Evolutionary conservation across 768 basidiomycete species (phyloP).

Genomic region (Hygrocybe punicea): DNA sequence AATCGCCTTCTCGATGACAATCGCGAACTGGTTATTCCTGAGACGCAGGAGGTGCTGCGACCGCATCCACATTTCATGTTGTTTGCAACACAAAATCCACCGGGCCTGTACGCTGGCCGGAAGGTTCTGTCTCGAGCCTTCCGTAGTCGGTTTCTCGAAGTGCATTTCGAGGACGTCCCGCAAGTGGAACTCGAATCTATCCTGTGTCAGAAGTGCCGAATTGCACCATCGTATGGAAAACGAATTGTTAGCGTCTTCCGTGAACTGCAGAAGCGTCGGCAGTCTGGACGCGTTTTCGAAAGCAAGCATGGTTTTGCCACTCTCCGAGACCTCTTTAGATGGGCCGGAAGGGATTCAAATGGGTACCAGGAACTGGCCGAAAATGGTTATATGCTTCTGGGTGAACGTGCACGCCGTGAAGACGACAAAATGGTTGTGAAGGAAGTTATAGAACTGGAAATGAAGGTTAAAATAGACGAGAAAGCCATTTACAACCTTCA

Average conservation of each 20-base stretch:
- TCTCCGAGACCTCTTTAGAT: constrained; percentile 93
- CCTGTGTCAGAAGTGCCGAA: constrained; percentile 85
- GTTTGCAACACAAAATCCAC: constrained; percentile 97
- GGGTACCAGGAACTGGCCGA: constrained; percentile 91
- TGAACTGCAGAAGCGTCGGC: constrained; percentile 89
- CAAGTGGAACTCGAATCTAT: constrained; percentile 91
- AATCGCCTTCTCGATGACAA: constrained; percentile 97
- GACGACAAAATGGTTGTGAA: constrained; percentile 91
- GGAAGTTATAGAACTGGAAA: constrained; percentile 83
- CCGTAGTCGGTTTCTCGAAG: constrained; percentile 94
- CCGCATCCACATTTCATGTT: constrained; percentile 97
- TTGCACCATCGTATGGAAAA: constrained; percentile 90
- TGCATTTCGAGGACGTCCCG: constrained; percentile 96
- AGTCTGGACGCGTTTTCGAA: constrained; percentile 90
- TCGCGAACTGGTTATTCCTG: constrained; percentile 90
- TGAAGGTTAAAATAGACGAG: constrained; percentile 85
- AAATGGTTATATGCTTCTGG: constrained; percentile 96
- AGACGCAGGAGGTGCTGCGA: constrained; percentile 89
- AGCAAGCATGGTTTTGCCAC: constrained; percentile 97
- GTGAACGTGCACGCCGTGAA: constrained; percentile 77
- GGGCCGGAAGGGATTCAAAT: constrained; percentile 88
- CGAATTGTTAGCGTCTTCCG: constrained; percentile 89
- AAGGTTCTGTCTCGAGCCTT: constrained; percentile 95
- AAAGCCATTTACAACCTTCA: constrained; percentile 60
- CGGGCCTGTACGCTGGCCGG: constrained; percentile 90